Evolutionary conservation across 805 yeast genomes (phyloP).

Genomic region (Yamadazyma nakazawae): DNA sequence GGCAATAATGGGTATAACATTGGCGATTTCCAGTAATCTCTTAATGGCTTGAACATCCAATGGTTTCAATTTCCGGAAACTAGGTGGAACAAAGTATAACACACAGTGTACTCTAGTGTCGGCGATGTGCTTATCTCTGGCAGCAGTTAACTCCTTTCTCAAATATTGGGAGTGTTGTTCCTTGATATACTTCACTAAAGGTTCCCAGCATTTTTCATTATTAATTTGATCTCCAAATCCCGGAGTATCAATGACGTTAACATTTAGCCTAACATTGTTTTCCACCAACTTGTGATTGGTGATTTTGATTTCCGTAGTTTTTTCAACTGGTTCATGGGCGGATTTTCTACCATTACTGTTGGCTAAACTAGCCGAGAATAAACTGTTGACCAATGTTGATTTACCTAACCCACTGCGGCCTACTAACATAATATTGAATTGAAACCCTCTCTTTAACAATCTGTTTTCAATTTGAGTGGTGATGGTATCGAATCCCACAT

Average conservation of each 20-base stretch:
- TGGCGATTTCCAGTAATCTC: constrained; percentile 83
- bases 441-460: constrained; percentile 87
- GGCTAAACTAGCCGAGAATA: constrained; percentile 79
- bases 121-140: constrained; percentile 74
- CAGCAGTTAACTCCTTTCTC: constrained; percentile 92
- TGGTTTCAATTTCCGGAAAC: constrained; percentile 77
- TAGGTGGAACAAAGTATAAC: constrained; percentile 86
- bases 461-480: constrained; percentile 93
- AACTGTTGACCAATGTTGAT: constrained; percentile 84
- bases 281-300: constrained; percentile 71
- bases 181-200: constrained; percentile 87
- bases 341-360: constrained; percentile 69
- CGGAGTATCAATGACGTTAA: constrained; percentile 93
- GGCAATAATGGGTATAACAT: constrained; percentile 93
- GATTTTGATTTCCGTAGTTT: constrained; percentile 81
- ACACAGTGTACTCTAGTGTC: constrained; percentile 95
- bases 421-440: constrained; percentile 90
- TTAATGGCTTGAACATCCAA: constrained; percentile 80
- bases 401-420: constrained; percentile 92
- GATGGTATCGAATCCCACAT: constrained; percentile 96
- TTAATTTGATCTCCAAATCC: constrained; percentile 97
- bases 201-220: constrained; percentile 96
- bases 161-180: constrained; percentile 91
- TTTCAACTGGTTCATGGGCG: constrained; percentile 69
- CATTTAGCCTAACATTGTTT: constrained; percentile 79